A percentile compares a stretch with the other conserved stretches of the same genome.
Evolutionary conservation across 495 filamentous ascomycete species (phyloP).

Genomic region (Achaetomiella virescens): DNA sequence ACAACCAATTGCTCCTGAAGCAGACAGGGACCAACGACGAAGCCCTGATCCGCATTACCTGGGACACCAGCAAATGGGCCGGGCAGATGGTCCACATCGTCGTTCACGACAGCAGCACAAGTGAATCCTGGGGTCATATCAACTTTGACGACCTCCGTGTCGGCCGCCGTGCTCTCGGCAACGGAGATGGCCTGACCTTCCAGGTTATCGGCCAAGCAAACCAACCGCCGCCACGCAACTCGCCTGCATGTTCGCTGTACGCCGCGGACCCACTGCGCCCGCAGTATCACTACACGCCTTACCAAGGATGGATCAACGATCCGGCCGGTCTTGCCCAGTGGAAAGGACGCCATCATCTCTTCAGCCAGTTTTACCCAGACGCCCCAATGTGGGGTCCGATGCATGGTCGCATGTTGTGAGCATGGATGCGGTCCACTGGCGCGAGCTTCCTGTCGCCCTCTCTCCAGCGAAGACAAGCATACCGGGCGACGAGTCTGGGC

Average conservation of each 20-base stretch:
- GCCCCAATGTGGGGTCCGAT: background rate
- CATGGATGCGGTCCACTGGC: constrained; percentile 2
- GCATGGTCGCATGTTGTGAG: constrained; percentile 1
- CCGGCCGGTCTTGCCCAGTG: constrained; percentile 1
- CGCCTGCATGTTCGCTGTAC: background rate
- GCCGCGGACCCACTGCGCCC: constrained; percentile 1
- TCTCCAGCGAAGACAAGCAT: background rate
- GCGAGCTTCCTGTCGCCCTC: constrained; percentile 1
- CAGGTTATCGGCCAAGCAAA: constrained; percentile 1
- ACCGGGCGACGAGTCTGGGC: background rate
- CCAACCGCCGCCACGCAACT: background rate
- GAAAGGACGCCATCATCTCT: constrained; percentile 2
- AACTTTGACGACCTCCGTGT: constrained; percentile 6
- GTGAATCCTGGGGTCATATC: constrained; percentile 3
- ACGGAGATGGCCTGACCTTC: constrained; percentile 2
- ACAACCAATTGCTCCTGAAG: background rate
- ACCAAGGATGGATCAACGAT: constrained; percentile 8
- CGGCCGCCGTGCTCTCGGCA: background rate
- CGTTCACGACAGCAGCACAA: constrained; percentile 1
- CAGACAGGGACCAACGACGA: constrained; percentile 3
- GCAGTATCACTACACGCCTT: constrained; percentile 4
- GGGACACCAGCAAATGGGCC: constrained; percentile 1
- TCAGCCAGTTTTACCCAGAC: constrained; percentile 1
- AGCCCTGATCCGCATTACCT: constrained; percentile 2
- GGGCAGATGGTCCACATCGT: background rate